Evolutionary conservation across 768 basidiomycete genomes (phyloP), one percentile per base, ranked within the genome.

Genomic region (Kwoniella botswanensis): DNA sequence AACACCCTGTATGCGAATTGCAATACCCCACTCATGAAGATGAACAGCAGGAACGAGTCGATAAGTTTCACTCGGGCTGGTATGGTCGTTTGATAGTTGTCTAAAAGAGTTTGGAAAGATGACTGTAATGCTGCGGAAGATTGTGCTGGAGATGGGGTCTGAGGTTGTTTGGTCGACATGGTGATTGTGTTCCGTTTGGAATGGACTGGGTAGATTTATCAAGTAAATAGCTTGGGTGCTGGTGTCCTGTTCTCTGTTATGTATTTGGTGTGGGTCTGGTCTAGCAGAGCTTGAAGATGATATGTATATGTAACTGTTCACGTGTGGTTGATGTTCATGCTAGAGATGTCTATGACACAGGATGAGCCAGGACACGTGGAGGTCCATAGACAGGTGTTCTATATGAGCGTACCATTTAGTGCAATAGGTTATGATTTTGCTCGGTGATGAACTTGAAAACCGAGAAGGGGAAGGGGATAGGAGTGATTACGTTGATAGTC

Each of bases 1-100:
- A 93, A 86, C 41, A 96, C 85, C 85, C 96, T 94, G 86, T 98
- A 98, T 11, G 88, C 85, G 85, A 99, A 98, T 83, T 98, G 95
- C 56, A 89, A 82, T 69, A 95, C 87, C 77, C 97, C 97, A 2
- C 92, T 92, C 57, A 96, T 87, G 86, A 98, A 90, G 78, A 96
- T 88, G 87, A 96, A 97, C 71, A 92, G 85, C 73, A 98, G 88
- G 87, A 98, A 98, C 9, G 89, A 85, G 86, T 99, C 97, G 82
- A 98, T 90, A 84, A 95, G 90, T 86, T 98, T 96, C 77, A 98
- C 89, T 15, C 93, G 89, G 76, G 92, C 85, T 4, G 93, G 87
- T 0, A 94, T 97, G 65, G 88, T 87, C 42, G 89, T 87, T 76
- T 85, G 85, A 86, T 98, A 98, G 21, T 81, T 82, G 22, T 67